Evolutionary conservation across 768 basidiomycete species (phyloP), one percentile per base, ranked within the genome.

Genomic region (Tricholoma bakamatsutake): DNA sequence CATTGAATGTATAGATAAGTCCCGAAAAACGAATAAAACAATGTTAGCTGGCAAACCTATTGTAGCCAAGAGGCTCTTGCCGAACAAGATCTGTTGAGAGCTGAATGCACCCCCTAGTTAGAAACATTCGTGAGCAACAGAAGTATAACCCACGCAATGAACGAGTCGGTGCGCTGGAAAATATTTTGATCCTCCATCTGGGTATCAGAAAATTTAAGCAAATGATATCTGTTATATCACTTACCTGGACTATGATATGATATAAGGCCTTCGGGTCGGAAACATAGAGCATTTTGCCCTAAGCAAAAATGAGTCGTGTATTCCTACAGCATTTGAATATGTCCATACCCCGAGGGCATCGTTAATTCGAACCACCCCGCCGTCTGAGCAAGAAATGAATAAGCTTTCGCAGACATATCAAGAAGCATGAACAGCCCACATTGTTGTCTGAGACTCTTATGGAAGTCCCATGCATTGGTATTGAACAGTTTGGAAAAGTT

Each of bases 251-350:
- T 15, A 72, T 50, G 21, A 75, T 66, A 45, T 72, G 64, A 54
- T 73, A 62, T 11, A 75, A 31, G 6, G 75, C 72, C 17, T 66
- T 64, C 10, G 74, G 75, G 39, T 75, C 73, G 6, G 66, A 70
- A 33, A 76, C 57, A 55, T 69, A 74, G 34, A 75, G 67, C 46
- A 53, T 43, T 33, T 52, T 59, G 21, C 49, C 58, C 58, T 59
- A 18, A 2, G 6, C 11, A 45, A 10, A 31, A 12, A 5, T 48
- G 15, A 56, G 39, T 15, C n/a, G n/a, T 39, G 13, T 49, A 8
- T 34, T 8, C 13, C 9, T 42, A 0, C n/a, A 28, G 8, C 35
- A 8, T 24, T 24, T 24, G 21, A 33, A 8, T 4, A 40, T 21
- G 5, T 5, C 17, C 55, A 18, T 60, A 64, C 62, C 17, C 64